Evolutionary conservation across 129 eudicot genomes (phyloP), one percentile per base, ranked within the genome.

Genomic region (Ambrosia trifida): DNA sequence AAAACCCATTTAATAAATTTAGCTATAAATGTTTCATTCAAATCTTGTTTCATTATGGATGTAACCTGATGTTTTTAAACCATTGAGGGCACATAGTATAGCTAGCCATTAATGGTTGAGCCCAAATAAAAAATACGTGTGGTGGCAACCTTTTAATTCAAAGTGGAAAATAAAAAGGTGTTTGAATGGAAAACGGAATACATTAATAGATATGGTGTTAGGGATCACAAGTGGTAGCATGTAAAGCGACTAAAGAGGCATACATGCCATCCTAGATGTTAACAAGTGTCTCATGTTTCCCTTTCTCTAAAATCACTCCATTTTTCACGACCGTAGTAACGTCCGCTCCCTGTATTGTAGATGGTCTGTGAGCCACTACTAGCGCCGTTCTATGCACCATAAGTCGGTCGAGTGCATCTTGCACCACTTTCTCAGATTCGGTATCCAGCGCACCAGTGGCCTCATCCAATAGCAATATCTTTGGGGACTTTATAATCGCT

Each of bases 341-440:
- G 38, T 79, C 83, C 0, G 79, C 83, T 5, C 79, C 79, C 0
- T 40, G 66, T 12, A 79, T 79, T 4, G 83, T 79, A 40, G 79
- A 73, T 30, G 72, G 46, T 50, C 79, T 46, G 3, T 79, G 83
- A 49, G 83, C 83, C 57, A 79, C 83, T 13, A 79, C 75, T 9
- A 79, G 38, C 5, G 83, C 54, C 31, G 83, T 79, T 38, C 70
- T 30, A 11, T 72, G 38, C 11, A 72, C 74, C 17, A 72, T 73
- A 18, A 66, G 65, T 2, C 54, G 54, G 6, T 72, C 75, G 11
- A 79, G 74, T 35, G 83, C 79, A 35, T 66, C 83, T 72, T 79
- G 83, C 16, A 79, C 83, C 75, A 72, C 83, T 7, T 59, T 66
- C 46, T 79, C 75, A 24, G 79, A 79, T 36, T 79, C 83, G 2